phyloP scores from a whole-genome alignment of 192 early-diverging fungal genomes.

The Lunasporangiospora selenospora region DNA sequence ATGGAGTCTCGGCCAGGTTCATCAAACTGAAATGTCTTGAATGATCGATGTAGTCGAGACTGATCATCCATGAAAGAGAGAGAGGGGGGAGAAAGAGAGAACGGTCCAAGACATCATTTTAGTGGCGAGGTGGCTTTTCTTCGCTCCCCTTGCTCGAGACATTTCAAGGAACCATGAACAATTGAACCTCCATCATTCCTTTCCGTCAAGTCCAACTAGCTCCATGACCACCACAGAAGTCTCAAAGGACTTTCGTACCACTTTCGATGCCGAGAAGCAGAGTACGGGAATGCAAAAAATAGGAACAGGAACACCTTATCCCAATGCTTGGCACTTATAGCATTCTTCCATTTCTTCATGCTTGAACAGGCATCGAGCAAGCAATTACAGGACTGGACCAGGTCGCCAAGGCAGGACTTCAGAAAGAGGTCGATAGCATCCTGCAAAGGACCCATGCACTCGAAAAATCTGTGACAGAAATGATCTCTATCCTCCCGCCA shows the following conservation, averaged over 20 bases:
- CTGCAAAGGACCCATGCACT: constrained; percentile 60
- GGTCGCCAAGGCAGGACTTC: constrained; percentile 36
- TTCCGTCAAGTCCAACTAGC: neutral
- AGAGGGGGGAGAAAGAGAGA: too few species aligned
- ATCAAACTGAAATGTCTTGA: constrained; percentile 26
- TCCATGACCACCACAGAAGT: constrained; percentile 35
- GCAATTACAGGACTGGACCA: constrained; percentile 15
- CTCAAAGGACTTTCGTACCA: constrained; percentile 44
- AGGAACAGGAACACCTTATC: too few species aligned
- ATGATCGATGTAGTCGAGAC: constrained; percentile 5
- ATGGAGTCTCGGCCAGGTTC: neutral
- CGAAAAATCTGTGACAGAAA: constrained; percentile 66
- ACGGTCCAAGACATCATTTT: too few species aligned
- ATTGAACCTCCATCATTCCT: too few species aligned
- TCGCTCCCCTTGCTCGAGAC: too few species aligned
- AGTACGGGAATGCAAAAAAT: constrained; percentile 15
- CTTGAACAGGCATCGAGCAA: constrained; percentile 24
- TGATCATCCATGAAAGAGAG: too few species aligned
- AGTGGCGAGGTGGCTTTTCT: too few species aligned
- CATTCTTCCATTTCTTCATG: too few species aligned
- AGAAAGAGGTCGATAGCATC: constrained; percentile 42
- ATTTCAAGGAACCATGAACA: too few species aligned
- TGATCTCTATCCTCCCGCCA: constrained; percentile 65
- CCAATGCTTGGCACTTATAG: too few species aligned
- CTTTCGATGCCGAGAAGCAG: constrained; percentile 45